These are phyloP conservation scores for Artomyces pyxidatus DNA, from an alignment of 768 basidiomycete species.

Conservation along the genomic window DNA sequence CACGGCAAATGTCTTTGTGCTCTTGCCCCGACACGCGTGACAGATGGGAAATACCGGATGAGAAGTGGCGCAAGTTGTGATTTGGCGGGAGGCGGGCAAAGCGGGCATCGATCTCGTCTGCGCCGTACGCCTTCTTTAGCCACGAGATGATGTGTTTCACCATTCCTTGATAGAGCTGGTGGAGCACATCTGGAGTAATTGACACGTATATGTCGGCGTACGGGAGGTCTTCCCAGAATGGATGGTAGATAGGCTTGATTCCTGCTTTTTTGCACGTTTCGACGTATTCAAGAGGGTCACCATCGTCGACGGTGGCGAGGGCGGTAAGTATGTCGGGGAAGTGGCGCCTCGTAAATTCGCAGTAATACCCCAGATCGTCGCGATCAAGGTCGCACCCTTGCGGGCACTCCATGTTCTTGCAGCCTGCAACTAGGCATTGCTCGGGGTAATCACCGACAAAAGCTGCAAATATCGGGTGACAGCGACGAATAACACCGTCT, in stretches of 20 bases:
- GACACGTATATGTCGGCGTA: conserved; percentile 2
- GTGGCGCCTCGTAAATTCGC: no score
- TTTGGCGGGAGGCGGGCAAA: no score
- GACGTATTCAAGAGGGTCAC: not conserved
- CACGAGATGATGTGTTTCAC: not conserved
- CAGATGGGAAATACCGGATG: no score
- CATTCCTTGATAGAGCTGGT: conserved; percentile 6
- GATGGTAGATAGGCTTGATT: not conserved
- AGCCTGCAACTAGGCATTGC: no score
- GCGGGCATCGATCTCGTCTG: conserved; percentile 12
- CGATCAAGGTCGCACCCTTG: no score
- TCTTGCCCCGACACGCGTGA: conserved; percentile 9
- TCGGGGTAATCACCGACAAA: conserved; percentile 21
- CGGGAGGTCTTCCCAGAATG: conserved; percentile 9
- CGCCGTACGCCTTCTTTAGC: not conserved
- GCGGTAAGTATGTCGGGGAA: no score
- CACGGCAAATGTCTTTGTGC: conserved; percentile 13
- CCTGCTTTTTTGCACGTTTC: not conserved
- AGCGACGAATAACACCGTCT: conserved; percentile 14
- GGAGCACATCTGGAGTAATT: conserved; percentile 11
- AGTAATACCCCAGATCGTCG: no score
- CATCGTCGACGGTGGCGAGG: no score
- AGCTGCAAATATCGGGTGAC: conserved; percentile 18
- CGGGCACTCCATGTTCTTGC: no score
- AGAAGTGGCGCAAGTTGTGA: conserved; percentile 13